Percentiles rank a stretch among this genome's conserved stretches.
Evolutionary conservation across 169 alveolate species (phyloP).

Genomic region (Perkinsus olseni): DNA sequence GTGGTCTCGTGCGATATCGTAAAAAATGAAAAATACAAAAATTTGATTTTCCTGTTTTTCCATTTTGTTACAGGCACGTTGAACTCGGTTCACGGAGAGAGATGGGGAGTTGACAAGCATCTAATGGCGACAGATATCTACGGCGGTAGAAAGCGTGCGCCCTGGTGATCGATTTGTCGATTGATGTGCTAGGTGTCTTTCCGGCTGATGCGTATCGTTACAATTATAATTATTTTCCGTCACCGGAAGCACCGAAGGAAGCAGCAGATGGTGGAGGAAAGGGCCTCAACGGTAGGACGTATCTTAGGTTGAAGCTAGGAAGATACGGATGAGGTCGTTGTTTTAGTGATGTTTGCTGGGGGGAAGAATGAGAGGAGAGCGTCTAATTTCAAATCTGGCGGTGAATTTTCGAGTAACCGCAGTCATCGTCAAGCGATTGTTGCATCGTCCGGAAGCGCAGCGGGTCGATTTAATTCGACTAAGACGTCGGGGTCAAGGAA

Average conservation of each 20-base stretch:
- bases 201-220: neutral
- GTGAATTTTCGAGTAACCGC: neutral
- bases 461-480: neutral
- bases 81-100: neutral
- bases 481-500: no score
- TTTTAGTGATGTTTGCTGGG: neutral
- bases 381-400: neutral
- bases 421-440: neutral
- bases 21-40: no score
- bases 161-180: neutral
- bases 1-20: neutral
- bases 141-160: neutral
- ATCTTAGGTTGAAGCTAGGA: neutral
- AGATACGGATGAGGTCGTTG: neutral
- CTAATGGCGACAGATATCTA: neutral
- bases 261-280: neutral
- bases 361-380: neutral
- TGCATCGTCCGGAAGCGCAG: neutral
- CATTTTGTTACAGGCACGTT: neutral
- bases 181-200: neutral
- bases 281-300: neutral
- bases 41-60: neutral
- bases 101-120: neutral
- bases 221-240: neutral
- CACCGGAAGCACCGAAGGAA: neutral